Percentiles rank a stretch among this genome's conserved stretches.
Conservation (phyloP, 768 basidiomycete species). For the Gyrodon lividus region DNA sequence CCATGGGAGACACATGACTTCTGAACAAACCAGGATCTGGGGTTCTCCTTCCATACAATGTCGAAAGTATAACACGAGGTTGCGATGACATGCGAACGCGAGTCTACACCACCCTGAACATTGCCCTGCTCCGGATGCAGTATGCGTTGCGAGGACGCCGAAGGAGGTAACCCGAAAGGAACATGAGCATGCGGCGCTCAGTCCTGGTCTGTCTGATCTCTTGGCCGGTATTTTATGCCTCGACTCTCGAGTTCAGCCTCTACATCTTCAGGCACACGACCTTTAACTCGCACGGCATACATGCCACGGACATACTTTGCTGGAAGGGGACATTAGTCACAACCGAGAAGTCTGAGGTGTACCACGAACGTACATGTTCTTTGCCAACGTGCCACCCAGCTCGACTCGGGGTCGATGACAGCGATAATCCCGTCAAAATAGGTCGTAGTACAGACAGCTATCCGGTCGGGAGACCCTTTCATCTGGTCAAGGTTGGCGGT, state of each 20-base stretch:
- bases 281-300: conserved; percentile 90
- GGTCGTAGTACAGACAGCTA: conserved; percentile 83
- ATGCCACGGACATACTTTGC: conserved; percentile 90
- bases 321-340: conserved; percentile 31
- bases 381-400: conserved; percentile 98
- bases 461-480: conserved; percentile 82
- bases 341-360: background rate
- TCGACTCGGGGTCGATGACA: conserved; percentile 78
- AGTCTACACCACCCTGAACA: background rate
- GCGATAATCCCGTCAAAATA: conserved; percentile 93
- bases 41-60: conserved; percentile 3
- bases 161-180: background rate
- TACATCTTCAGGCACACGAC: conserved; percentile 82
- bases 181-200: conserved; percentile 29
- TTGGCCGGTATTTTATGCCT: conserved; percentile 80
- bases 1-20: background rate
- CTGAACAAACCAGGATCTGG: conserved; percentile 2
- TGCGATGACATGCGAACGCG: conserved; percentile 16
- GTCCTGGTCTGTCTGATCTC: conserved; percentile 78
- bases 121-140: background rate
- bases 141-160: background rate
- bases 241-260: conserved; percentile 76
- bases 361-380: conserved; percentile 66
- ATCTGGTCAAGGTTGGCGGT: conserved; percentile 51
- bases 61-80: conserved; percentile 1